A percentile compares a stretch with the other conserved stretches of the same genome.
Evolutionary conservation across 1,284 basidiomycete species (phyloP).

Genomic region (Cutaneotrichosporon spelunceum): DNA sequence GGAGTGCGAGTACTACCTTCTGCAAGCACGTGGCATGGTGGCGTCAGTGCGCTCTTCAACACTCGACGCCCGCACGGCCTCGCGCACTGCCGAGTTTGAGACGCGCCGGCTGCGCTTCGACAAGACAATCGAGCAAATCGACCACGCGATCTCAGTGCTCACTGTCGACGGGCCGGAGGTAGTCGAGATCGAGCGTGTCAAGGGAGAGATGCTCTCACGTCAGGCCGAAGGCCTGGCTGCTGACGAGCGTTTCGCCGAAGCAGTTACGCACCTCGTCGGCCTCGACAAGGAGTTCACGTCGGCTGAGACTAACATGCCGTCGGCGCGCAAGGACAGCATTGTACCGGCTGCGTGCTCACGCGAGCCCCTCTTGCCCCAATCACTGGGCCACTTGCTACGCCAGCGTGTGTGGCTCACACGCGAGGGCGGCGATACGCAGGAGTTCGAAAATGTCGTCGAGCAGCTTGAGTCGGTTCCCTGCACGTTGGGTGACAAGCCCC

Average conservation of each 20-base stretch:
- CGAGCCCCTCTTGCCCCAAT: slow-evolving; percentile 65
- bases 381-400: slow-evolving; percentile 65
- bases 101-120: slow-evolving; percentile 61
- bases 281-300: slow-evolving; percentile 39
- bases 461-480: slow-evolving; percentile 48
- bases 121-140: slow-evolving; percentile 58
- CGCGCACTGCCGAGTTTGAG: slow-evolving; percentile 65
- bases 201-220: slow-evolving; percentile 53
- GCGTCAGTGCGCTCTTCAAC: slow-evolving; percentile 63
- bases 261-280: slow-evolving; percentile 34
- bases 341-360: slow-evolving; percentile 55
- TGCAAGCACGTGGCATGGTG: slow-evolving; percentile 68
- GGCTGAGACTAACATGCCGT: slow-evolving; percentile 36
- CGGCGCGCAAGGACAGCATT: slow-evolving; percentile 20
- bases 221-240: slow-evolving; percentile 58
- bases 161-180: slow-evolving; percentile 54
- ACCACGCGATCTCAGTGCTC: slow-evolving; percentile 54
- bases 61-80: slow-evolving; percentile 62
- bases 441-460: slow-evolving; percentile 60
- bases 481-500: slow-evolving; percentile 52
- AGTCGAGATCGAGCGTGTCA: slow-evolving; percentile 62
- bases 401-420: slow-evolving; percentile 74
- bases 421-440: slow-evolving; percentile 57
- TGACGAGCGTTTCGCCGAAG: slow-evolving; percentile 51
- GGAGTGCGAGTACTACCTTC: slow-evolving; percentile 75